Percentiles rank a stretch among this genome's conserved stretches.
Evolutionary conservation across 1,284 basidiomycete species (phyloP).

Genomic region (Volvariella volvacea): DNA sequence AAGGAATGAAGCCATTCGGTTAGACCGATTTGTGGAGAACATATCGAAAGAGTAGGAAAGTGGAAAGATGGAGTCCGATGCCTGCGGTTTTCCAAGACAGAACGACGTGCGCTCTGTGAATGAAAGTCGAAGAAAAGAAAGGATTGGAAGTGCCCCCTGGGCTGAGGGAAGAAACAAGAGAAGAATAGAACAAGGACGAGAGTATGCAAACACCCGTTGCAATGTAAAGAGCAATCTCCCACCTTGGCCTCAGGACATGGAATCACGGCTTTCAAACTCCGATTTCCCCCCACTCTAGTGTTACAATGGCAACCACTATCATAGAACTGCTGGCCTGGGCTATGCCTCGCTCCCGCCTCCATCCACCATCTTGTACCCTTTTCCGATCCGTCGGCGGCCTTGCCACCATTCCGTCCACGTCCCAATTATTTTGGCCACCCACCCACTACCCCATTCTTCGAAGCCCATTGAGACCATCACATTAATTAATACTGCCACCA

Average conservation of each 20-base stretch:
- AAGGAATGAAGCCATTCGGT: constrained; percentile 19
- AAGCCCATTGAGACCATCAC: constrained; percentile 69
- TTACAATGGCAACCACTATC: constrained; percentile 15
- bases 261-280: constrained; percentile 19
- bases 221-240: constrained; percentile 4
- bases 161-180: constrained; percentile 24
- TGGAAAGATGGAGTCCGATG: constrained; percentile 35
- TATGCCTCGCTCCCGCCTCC: constrained; percentile 41
- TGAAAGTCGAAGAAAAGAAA: constrained; percentile 28
- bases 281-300: constrained; percentile 8
- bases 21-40: constrained; percentile 17
- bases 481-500: constrained; percentile 71
- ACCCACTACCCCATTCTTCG: constrained; percentile 71
- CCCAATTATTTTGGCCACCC: constrained; percentile 54
- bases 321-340: constrained; percentile 3
- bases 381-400: constrained; percentile 45
- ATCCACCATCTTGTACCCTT: constrained; percentile 73
- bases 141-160: constrained; percentile 47
- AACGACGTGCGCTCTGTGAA: constrained; percentile 13
- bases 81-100: constrained; percentile 36
- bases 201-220: constrained; percentile 10
- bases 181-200: constrained; percentile 19
- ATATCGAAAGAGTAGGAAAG: constrained; percentile 21
- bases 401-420: constrained; percentile 35
- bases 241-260: constrained; percentile 3